Percentiles rank a stretch among this genome's conserved stretches.
Conservation (phyloP, 208 protist genomes). For the Leishmania arabica region DNA sequence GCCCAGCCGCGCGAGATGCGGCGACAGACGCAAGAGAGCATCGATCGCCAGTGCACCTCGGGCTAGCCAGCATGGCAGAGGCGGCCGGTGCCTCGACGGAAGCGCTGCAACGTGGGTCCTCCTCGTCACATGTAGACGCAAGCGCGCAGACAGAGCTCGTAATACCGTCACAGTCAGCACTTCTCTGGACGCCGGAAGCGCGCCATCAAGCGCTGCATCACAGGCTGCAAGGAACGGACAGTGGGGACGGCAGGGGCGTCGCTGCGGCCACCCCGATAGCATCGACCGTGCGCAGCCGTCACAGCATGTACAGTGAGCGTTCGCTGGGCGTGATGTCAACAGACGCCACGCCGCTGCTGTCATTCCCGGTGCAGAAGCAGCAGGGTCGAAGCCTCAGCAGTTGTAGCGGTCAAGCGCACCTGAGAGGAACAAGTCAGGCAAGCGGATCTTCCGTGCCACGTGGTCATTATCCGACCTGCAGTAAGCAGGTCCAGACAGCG, state of each 20-base stretch:
- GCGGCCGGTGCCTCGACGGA: background rate
- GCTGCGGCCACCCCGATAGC: constrained; percentile 7
- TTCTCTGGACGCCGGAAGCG: background rate
- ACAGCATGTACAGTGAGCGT: constrained; percentile 22
- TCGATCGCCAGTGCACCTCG: background rate
- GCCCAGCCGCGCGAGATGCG: background rate
- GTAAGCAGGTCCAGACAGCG: constrained; percentile 35
- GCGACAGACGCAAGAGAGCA: background rate
- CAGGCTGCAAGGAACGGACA: background rate
- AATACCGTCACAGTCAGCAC: background rate
- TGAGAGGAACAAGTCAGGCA: background rate
- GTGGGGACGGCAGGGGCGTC: background rate
- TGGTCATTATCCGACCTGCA: constrained; percentile 16
- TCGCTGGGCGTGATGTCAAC: background rate
- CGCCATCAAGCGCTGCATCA: background rate
- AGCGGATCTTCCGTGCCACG: background rate
- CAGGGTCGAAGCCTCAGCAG: background rate
- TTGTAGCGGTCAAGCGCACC: background rate
- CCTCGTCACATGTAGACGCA: background rate
- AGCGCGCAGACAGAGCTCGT: background rate
- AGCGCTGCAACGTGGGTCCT: background rate
- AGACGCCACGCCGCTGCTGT: background rate
- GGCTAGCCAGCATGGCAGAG: background rate
- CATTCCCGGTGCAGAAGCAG: background rate
- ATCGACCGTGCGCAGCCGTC: constrained; percentile 17